Base-by-base conservation (phyloP, 164 flowering plant species). In the Chloranthus sessilifolius region DNA sequence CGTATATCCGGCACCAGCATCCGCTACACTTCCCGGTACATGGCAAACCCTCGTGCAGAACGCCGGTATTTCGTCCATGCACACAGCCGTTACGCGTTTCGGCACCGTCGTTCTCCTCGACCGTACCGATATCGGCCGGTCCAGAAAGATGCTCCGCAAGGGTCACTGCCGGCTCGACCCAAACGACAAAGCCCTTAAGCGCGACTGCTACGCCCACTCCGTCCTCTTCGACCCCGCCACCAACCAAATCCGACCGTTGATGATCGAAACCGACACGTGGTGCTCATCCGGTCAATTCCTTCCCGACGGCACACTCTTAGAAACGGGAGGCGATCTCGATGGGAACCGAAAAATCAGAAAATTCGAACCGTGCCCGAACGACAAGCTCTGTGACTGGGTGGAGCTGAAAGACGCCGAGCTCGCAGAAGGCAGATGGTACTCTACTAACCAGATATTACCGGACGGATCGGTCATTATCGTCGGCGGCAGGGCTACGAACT, bases 201-300 rank as follows among this genome's bases (percentile, higher is more conserved):
- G 52, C 30, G 91, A 85, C 67, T 91, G 96, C 70, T 78, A 69
- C 52, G 90, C 96, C 5, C 96, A 88, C 74, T 91, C 96, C 3
- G 83, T 70, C 12, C 56, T 73, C 29, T 68, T 80, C 64, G 78
- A 81, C 55, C 80, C 78, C 8, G 12, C 43, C 10, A 77, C 81
- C 56, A 74, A 74, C 42, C 9, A 58, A 36, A 46, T 80, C 67
- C 96, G 96, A 0, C 94, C 98, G 1, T 52, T 88, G 46, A 82
- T 41, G 52, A 75, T 92, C 67, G 79, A 55, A 36, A 81, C 98
- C 62, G 95, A 92, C 82, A 81, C 95, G 6, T 92, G 95, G 98
- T 92, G 98, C 80, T 88, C 95, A 6, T 88, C 98, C 53, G 98
- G 96, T 6, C 85, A 77, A 55, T 77, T 88, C 54, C 79, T 88